Percentiles rank a stretch among this genome's conserved stretches.
These are phyloP conservation scores for Ophiocordyceps australis DNA, from an alignment of 2,329 filamentous ascomycete species.

Conservation along the genomic window DNA sequence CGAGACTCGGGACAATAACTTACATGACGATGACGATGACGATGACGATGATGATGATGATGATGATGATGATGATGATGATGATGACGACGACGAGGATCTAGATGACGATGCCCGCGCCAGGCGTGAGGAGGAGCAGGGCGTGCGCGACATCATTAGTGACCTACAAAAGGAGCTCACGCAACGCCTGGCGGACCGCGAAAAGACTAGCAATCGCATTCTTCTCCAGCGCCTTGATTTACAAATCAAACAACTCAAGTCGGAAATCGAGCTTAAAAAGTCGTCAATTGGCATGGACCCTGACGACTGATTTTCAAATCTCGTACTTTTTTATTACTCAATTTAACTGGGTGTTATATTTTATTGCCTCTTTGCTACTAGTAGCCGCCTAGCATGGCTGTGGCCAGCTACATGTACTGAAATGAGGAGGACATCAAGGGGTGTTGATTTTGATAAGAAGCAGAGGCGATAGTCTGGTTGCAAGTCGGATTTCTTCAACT, in stretches of 20 bases:
- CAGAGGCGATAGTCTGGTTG: no score
- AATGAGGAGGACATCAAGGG: no score
- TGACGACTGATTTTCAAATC: slow-evolving; percentile 18
- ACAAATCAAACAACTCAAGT: slow-evolving; percentile 27
- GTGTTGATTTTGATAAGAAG: no score
- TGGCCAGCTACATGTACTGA: no score
- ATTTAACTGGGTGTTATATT: no score
- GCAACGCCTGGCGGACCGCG: slow-evolving; percentile 23
- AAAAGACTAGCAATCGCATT: slow-evolving; percentile 24
- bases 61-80: slow-evolving; percentile 20
- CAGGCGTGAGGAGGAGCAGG: slow-evolving; percentile 29
- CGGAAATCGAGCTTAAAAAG: slow-evolving; percentile 25
- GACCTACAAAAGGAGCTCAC: slow-evolving; percentile 32
- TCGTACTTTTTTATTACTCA: no score
- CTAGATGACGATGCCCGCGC: slow-evolving; percentile 34
- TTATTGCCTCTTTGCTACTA: no score
- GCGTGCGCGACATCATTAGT: slow-evolving; percentile 34
- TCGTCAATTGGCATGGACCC: slow-evolving; percentile 21
- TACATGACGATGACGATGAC: slow-evolving; percentile 24
- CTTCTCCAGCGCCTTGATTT: slow-evolving; percentile 29
- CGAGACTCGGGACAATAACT: slow-evolving; percentile 21
- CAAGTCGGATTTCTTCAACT: no score
- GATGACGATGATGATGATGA: slow-evolving; percentile 24
- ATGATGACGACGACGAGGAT: slow-evolving; percentile 29
- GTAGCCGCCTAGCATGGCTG: no score